These are phyloP conservation scores for Heracleum sosnowskyi DNA, from an alignment of 129 eudicot species.

Conservation along the genomic window DNA sequence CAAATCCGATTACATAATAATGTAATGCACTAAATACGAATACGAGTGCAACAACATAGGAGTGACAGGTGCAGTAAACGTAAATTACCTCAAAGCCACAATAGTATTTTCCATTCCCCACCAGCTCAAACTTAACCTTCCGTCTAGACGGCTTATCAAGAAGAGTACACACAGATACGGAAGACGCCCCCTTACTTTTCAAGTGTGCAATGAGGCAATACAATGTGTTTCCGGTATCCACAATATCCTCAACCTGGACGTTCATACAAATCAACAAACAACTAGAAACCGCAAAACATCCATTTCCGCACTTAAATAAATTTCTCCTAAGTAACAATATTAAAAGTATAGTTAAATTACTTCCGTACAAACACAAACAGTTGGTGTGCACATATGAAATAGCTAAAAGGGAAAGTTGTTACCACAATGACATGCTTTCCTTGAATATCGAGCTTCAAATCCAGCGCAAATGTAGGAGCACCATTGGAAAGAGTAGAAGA, in stretches of 20 bases:
- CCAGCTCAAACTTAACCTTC: slow-evolving; percentile 50
- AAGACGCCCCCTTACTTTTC: slow-evolving; percentile 65
- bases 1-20: background rate
- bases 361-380: background rate
- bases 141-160: slow-evolving; percentile 89
- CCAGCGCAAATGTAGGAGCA: slow-evolving; percentile 42
- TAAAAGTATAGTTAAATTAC: no score
- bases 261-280: background rate
- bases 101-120: slow-evolving; percentile 77
- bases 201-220: slow-evolving; percentile 47
- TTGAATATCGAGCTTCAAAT: slow-evolving; percentile 48
- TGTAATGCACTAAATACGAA: background rate
- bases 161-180: slow-evolving; percentile 81
- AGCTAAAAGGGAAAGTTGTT: no score
- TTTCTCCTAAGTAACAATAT: no score
- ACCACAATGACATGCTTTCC: slow-evolving; percentile 78
- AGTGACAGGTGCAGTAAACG: background rate
- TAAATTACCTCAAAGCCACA: slow-evolving; percentile 63
- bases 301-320: no score
- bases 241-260: slow-evolving; percentile 83
- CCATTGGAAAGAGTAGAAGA: slow-evolving; percentile 63
- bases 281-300: no score
- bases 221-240: slow-evolving; percentile 84
- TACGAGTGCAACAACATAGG: background rate
- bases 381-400: background rate